A percentile compares a stretch with the other conserved stretches of the same genome.
Evolutionary conservation across 2,329 filamentous ascomycete genomes (phyloP).

Genomic region (Didymella arachidicola): DNA sequence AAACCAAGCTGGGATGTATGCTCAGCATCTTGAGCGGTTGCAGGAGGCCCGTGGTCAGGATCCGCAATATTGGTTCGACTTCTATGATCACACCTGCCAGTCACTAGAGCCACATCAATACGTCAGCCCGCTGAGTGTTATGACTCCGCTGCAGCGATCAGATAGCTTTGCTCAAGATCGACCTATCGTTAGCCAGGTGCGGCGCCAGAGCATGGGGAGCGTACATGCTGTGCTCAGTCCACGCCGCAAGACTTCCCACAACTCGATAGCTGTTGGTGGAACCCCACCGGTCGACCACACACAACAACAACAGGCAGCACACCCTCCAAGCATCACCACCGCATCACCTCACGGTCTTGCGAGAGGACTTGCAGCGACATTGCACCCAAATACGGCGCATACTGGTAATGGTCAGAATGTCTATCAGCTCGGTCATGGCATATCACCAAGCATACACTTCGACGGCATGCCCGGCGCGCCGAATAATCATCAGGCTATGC

Average conservation of each 20-base stretch:
- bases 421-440: slow-evolving; percentile 12
- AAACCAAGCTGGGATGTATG: slow-evolving; percentile 41
- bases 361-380: not conserved
- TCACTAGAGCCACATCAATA: slow-evolving; percentile 28
- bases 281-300: slow-evolving; percentile 15
- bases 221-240: slow-evolving; percentile 28
- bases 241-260: slow-evolving; percentile 16
- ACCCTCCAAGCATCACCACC: not conserved
- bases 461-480: not conserved
- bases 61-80: slow-evolving; percentile 35
- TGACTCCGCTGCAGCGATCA: slow-evolving; percentile 27
- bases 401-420: slow-evolving; percentile 5
- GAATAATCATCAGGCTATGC: slow-evolving; percentile 28
- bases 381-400: slow-evolving; percentile 6
- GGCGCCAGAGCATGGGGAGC: slow-evolving; percentile 29
- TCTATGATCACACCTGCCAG: slow-evolving; percentile 45
- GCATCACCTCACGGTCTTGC: slow-evolving; percentile 3
- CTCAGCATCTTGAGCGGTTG: slow-evolving; percentile 35
- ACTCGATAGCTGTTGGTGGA: not conserved
- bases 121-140: slow-evolving; percentile 26
- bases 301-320: slow-evolving; percentile 13
- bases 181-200: slow-evolving; percentile 3
- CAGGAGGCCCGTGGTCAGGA: slow-evolving; percentile 33
- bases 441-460: slow-evolving; percentile 6
- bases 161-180: slow-evolving; percentile 17